Base-by-base conservation (phyloP, 768 basidiomycete genomes). In the Leccinum rimulosum region DNA sequence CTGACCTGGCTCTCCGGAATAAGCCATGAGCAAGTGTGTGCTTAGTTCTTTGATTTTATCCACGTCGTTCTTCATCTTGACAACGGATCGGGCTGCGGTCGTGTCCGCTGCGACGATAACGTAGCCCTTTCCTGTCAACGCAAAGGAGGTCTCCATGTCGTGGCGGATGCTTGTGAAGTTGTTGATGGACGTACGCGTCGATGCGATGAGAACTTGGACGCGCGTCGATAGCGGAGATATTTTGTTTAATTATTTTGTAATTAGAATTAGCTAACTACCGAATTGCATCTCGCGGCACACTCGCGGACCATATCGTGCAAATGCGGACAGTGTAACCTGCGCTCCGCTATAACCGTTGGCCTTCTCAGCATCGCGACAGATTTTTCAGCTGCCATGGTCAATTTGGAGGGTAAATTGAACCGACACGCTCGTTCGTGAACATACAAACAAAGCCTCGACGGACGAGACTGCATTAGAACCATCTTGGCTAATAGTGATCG, bases 31-130 rank as follows among this genome's bases (percentile, higher is more conserved):
- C 35, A 98, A 79, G 74, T 97, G 93, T 27, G 94, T 87, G 61
- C 92, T 88, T 47, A 99, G 82, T 25, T 83, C 81, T 75, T 95
- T 94, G 80, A 96, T 93, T 79, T 98, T 98, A 81, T 98, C 95
- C 77, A 93, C 91, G 75, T 97, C 94, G 38, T 82, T 73, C 79
- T 98, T 97, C 94, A 98, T 97, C 78, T 95, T 96, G 71, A 98
- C 88, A 75, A 99, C 93, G 33, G 94, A 97, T 65, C 93, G 83
- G 4, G 89, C 86, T 8, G 94, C 86, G 14, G 87, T 91, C 8
- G 89, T 93, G 75, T 98, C 96, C 10, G 95, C 87, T 2, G 95
- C 94, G 66, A 99, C 77, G 62, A 99, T 84, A 57, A 93, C 89
- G 76, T 93, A 99, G 68, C 87, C 95, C 73, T 97, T 96, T 52